Conservation (phyloP, 2,329 filamentous ascomycete species). For the Venturia carpophila region DNA sequence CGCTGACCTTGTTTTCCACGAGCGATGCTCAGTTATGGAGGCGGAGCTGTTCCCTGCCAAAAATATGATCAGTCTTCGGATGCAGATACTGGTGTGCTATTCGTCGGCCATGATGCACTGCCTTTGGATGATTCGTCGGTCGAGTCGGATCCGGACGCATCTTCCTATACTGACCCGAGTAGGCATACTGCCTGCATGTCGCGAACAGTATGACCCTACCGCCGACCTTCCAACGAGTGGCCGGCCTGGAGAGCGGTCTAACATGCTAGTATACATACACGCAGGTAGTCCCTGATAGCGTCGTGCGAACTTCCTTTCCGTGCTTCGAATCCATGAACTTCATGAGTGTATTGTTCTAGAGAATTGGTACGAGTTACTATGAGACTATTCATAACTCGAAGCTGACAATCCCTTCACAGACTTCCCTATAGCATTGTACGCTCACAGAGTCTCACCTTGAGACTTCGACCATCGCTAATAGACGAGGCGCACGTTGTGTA, state of each 20-base stretch:
- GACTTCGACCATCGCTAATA: background rate
- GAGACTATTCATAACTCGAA: too few species aligned
- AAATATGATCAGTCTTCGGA: constrained; percentile 10
- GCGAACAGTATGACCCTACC: constrained; percentile 2
- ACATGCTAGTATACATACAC: constrained; percentile 9
- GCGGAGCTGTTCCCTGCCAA: background rate
- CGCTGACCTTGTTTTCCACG: constrained; percentile 4
- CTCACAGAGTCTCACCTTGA: background rate
- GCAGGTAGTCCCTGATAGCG: background rate
- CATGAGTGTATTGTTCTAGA: background rate
- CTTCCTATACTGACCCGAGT: background rate
- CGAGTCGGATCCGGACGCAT: constrained; percentile 6
- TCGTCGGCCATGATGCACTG: constrained; percentile 11
- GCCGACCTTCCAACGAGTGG: constrained; percentile 2
- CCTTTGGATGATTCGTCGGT: background rate
- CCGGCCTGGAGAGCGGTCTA: constrained; percentile 2
- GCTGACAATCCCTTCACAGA: background rate
- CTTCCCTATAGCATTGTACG: background rate
- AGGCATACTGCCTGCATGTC: constrained; percentile 3
- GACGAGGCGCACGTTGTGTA: constrained; percentile 6
- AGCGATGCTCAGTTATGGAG: background rate
- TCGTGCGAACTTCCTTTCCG: background rate
- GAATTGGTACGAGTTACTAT: background rate
- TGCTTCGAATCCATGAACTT: constrained; percentile 2
- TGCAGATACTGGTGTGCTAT: background rate